Conservation (phyloP, 352 stramenopile species). For the Peronospora belbahrii region DNA sequence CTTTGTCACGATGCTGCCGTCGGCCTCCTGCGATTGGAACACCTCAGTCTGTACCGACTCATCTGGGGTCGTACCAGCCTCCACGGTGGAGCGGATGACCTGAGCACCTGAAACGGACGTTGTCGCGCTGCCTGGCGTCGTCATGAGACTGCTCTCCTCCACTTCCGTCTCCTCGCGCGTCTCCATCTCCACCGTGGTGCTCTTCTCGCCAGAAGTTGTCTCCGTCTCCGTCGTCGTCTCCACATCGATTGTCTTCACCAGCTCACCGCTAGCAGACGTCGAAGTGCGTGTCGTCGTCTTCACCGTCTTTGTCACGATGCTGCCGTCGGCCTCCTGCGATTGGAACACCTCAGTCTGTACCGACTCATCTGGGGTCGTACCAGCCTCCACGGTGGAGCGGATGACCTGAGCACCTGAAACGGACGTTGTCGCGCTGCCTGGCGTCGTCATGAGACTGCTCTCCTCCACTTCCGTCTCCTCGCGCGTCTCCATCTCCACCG, state of each 20-base stretch:
- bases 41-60: not conserved
- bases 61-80: constrained; percentile 4
- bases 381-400: not conserved
- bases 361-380: constrained; percentile 1
- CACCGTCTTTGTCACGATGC: constrained; percentile 14
- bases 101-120: constrained; percentile 1
- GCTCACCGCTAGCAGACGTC: constrained; percentile 7
- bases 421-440: not conserved
- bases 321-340: constrained; percentile 10
- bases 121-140: constrained; percentile 1
- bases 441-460: constrained; percentile 1
- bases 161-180: constrained; percentile 12
- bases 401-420: constrained; percentile 1
- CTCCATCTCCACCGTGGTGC: constrained; percentile 15
- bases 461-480: constrained; percentile 15
- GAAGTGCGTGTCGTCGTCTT: constrained; percentile 5
- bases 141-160: constrained; percentile 7
- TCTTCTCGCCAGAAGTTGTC: constrained; percentile 12
- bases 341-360: constrained; percentile 18
- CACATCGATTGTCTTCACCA: constrained; percentile 11
- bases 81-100: constrained; percentile 3
- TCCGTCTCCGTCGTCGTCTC: constrained; percentile 16
- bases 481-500: constrained; percentile 7
- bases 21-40: no score
- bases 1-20: no score